These are phyloP conservation scores for Ceratocystis variospora DNA, from an alignment of 2,329 filamentous ascomycete genomes.

Conservation along the genomic window DNA sequence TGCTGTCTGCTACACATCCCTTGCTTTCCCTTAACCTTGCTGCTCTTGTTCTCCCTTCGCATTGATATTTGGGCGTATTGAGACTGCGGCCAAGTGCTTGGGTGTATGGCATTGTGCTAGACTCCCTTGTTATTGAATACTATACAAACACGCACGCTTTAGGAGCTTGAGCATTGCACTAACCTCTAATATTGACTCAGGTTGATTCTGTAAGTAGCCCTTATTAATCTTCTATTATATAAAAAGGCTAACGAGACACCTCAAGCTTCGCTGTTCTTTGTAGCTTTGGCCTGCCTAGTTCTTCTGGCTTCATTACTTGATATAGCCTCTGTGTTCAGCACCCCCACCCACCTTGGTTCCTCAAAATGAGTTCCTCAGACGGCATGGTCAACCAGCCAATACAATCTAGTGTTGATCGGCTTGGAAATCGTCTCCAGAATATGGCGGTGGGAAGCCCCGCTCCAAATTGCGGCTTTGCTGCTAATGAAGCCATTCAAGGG, in stretches of 20 bases:
- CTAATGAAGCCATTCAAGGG: not conserved
- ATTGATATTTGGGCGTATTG: not conserved
- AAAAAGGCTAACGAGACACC: no score
- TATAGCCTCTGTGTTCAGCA: not conserved
- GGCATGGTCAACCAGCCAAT: not conserved
- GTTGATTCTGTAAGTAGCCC: no score
- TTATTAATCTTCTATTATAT: no score
- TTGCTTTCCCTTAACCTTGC: no score
- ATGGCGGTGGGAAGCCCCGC: not conserved
- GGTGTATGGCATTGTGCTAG: not conserved
- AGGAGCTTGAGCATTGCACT: not conserved
- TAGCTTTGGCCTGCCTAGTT: no score
- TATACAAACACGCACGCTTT: not conserved
- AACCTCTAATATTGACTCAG: no score
- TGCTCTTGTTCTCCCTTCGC: not conserved
- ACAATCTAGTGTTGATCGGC: not conserved
- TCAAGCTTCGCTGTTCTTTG: no score
- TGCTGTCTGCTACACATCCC: no score
- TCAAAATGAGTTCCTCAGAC: not conserved
- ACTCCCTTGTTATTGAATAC: not conserved
- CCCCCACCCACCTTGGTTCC: not conserved
- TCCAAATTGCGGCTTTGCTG: not conserved
- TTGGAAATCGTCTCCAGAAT: conserved; percentile 8
- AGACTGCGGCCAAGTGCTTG: not conserved
- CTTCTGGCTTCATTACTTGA: no score